These are phyloP conservation scores for Aegilops speltoides DNA, from an alignment of 176 grass and related monocot species.

Conservation along the genomic window DNA sequence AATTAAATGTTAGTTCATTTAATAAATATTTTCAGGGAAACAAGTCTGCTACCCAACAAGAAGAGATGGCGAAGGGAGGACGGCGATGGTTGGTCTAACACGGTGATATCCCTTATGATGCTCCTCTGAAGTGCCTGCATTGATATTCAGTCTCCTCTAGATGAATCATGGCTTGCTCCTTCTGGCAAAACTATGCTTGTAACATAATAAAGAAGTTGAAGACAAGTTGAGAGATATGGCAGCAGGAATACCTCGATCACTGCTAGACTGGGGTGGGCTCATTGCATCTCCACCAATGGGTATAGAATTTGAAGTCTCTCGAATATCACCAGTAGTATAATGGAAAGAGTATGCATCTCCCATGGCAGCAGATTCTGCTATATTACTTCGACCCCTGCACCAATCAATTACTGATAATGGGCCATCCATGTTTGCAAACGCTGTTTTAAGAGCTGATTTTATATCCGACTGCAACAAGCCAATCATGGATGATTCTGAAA, in stretches of 20 bases:
- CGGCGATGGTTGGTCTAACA: constrained; percentile 65
- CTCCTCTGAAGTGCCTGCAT: constrained; percentile 65
- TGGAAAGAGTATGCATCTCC: constrained; percentile 77
- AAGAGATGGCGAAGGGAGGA: constrained; percentile 72
- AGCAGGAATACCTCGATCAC: constrained; percentile 60
- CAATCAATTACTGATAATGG: constrained; percentile 89
- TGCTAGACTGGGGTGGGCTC: constrained; percentile 65
- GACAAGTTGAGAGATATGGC: constrained; percentile 1
- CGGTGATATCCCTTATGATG: constrained; percentile 69
- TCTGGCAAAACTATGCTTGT: constrained; percentile 39
- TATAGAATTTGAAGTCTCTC: constrained; percentile 54
- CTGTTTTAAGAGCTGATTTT: constrained; percentile 79
- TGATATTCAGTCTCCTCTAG: constrained; percentile 53
- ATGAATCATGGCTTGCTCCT: constrained; percentile 52
- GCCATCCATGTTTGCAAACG: constrained; percentile 89
- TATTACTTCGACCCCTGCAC: constrained; percentile 75
- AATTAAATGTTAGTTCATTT: constrained; percentile 18
- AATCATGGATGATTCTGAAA: constrained; percentile 77
- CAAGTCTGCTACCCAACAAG: constrained; percentile 84
- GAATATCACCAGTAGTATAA: constrained; percentile 55
- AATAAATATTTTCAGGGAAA: constrained; percentile 32
- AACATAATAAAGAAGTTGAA: constrained; percentile 25
- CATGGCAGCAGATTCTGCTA: constrained; percentile 38
- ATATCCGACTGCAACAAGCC: constrained; percentile 94
- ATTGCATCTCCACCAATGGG: constrained; percentile 65